These are phyloP conservation scores for Knoxia roxburghii DNA, from an alignment of 257 asterid genomes.

Conservation along the genomic window DNA sequence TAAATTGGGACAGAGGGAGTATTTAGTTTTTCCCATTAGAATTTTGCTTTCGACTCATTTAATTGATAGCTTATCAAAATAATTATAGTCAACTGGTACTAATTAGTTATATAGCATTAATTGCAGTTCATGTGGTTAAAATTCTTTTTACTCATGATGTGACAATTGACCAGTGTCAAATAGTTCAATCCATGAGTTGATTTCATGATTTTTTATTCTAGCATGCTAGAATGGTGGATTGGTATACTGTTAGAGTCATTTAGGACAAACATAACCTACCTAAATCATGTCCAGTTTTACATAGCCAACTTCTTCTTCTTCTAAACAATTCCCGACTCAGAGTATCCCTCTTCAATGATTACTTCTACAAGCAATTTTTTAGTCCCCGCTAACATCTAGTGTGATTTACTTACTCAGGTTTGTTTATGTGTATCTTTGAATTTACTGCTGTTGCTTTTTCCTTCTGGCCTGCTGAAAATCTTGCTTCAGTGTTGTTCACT, in stretches of 20 bases:
- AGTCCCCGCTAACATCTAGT: neutral
- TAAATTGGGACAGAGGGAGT: no score
- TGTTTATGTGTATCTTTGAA: neutral
- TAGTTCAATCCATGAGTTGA: no score
- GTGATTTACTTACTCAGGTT: neutral
- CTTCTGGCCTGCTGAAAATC: neutral
- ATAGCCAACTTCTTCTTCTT: no score
- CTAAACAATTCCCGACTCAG: neutral
- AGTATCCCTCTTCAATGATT: neutral
- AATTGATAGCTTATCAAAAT: no score
- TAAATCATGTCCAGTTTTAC: no score
- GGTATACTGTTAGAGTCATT: no score
- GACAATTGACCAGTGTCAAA: neutral
- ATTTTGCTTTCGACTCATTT: no score
- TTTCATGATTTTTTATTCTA: no score
- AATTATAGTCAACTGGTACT: no score
- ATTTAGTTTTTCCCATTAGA: no score
- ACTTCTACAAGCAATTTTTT: neutral
- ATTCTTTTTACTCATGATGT: neutral
- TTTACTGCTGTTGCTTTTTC: neutral
- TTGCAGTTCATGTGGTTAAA: neutral
- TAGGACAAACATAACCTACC: no score
- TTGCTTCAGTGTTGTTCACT: neutral
- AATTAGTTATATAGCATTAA: neutral
- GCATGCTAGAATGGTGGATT: no score